Conservation (phyloP, 495 filamentous ascomycete genomes). For the Hapsidospora chrysogenum region DNA sequence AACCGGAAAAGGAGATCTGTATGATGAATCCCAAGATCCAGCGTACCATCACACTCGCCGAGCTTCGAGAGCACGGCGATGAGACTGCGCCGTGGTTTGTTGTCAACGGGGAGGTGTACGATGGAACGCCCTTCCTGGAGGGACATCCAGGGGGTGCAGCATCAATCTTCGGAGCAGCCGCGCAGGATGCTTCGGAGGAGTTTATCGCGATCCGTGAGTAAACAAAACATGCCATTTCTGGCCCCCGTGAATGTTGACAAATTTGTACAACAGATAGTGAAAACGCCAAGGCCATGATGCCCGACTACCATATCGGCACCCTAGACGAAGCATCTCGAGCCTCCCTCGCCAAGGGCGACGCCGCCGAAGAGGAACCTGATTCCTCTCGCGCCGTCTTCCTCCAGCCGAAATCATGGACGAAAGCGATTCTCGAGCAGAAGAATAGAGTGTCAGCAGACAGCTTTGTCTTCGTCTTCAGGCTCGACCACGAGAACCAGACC, state of each 20-base stretch:
- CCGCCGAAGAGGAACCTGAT: constrained; percentile 3
- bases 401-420: constrained; percentile 52
- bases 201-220: constrained; percentile 80
- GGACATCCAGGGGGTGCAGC: constrained; percentile 81
- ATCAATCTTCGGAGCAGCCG: constrained; percentile 74
- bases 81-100: constrained; percentile 68
- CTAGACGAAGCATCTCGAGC: constrained; percentile 41
- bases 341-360: constrained; percentile 22
- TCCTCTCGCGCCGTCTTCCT: constrained; percentile 45
- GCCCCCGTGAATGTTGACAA: constrained; percentile 2
- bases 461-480: constrained; percentile 63
- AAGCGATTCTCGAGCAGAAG: constrained; percentile 48
- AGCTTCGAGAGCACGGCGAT: constrained; percentile 52
- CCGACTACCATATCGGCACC: constrained; percentile 70
- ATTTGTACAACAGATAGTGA: constrained; percentile 48
- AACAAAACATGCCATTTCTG: neutral
- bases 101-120: constrained; percentile 82
- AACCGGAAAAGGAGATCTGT: constrained; percentile 44
- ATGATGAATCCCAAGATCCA: constrained; percentile 63
- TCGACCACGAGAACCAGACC: constrained; percentile 53
- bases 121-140: constrained; percentile 69
- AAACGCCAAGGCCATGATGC: constrained; percentile 88
- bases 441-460: constrained; percentile 62
- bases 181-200: constrained; percentile 77
- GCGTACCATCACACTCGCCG: constrained; percentile 47